These are phyloP conservation scores for Xylaria flabelliformis DNA, from an alignment of 495 filamentous ascomycete genomes.

Conservation along the genomic window DNA sequence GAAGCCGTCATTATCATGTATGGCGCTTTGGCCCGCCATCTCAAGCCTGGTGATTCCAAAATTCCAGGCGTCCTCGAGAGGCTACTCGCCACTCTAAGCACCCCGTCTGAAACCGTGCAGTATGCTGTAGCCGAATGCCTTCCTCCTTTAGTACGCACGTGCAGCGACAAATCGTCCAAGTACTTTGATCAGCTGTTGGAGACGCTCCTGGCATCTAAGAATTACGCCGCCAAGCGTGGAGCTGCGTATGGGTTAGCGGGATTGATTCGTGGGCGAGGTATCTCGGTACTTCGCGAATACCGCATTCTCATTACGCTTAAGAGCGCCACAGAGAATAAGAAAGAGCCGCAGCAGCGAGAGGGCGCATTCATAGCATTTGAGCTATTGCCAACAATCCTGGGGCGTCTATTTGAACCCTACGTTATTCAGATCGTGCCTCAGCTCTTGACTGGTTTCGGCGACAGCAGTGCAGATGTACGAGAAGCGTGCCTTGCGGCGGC, in stretches of 20 bases:
- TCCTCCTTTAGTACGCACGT: constrained; percentile 84
- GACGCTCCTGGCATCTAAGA: constrained; percentile 79
- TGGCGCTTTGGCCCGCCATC: constrained; percentile 86
- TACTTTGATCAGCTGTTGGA: constrained; percentile 84
- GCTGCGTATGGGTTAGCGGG: constrained; percentile 95
- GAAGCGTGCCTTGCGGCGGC: constrained; percentile 91
- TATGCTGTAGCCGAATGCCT: constrained; percentile 94
- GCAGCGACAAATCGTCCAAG: constrained; percentile 72
- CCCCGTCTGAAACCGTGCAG: constrained; percentile 96
- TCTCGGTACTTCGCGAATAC: constrained; percentile 82
- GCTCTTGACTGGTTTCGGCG: constrained; percentile 86
- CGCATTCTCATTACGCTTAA: constrained; percentile 82
- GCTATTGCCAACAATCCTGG: constrained; percentile 82
- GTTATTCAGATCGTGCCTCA: constrained; percentile 95
- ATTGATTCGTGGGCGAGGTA: constrained; percentile 82
- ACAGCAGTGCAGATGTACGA: constrained; percentile 84
- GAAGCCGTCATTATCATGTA: constrained; percentile 98
- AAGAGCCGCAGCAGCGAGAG: constrained; percentile 85
- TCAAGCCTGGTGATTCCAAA: constrained; percentile 80
- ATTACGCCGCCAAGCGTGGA: constrained; percentile 87
- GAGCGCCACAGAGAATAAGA: constrained; percentile 86
- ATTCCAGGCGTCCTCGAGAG: constrained; percentile 84
- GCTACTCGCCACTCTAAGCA: constrained; percentile 83
- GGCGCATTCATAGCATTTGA: constrained; percentile 91
- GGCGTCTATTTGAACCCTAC: constrained; percentile 91